Evolutionary conservation across 768 basidiomycete species (phyloP), one percentile per base, ranked within the genome.

Genomic region (Collybiopsis luxurians): DNA sequence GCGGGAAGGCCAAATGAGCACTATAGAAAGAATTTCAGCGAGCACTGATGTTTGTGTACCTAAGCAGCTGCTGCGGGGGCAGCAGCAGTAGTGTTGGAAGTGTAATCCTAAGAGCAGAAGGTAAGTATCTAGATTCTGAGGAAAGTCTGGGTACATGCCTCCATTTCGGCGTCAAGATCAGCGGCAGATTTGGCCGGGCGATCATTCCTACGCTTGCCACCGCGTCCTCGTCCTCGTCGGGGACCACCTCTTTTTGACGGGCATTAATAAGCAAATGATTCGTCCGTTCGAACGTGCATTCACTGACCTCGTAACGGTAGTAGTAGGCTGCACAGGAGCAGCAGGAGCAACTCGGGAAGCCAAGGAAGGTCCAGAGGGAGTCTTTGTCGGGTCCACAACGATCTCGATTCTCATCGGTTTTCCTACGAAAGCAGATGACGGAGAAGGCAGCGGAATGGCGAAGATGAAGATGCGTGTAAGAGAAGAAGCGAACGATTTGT

Each of bases 111-210:
- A 12, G 13, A 10, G 31, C 12, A 28, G 27, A n/a, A 30, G 31
- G 38, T 31, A 11, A 46, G 30, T 10, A 57, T 23, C n/a, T 11
- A 21, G 24, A 19, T 12, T 38, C 45, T 0, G 3, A 30, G 12
- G 13, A 0, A 27, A 6, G 13, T 49, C 3, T 19, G 0, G 9
- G 26, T 11, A 49, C 6, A 38, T 58, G 96, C 96, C 83, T 90
- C 90, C 96, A 98, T 98, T 79, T 98, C 96, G 7, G 95, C 94
- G 69, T 98, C 96, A 42, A 98, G 83, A 68, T 95, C 92, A 30
- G 92, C 96, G 2, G 79, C 92, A 21, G 85, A 84, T 78, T 96
- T 96, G 55, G 78, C 75, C 4, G 89, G 82, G 60, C 92, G 77
- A 53, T 89, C 85, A 40, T 62, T 68, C 64, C 81, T 83, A 63